Evolutionary conservation across 2,329 filamentous ascomycete species (phyloP).

Genomic region (Trichocomaceae sp.): DNA sequence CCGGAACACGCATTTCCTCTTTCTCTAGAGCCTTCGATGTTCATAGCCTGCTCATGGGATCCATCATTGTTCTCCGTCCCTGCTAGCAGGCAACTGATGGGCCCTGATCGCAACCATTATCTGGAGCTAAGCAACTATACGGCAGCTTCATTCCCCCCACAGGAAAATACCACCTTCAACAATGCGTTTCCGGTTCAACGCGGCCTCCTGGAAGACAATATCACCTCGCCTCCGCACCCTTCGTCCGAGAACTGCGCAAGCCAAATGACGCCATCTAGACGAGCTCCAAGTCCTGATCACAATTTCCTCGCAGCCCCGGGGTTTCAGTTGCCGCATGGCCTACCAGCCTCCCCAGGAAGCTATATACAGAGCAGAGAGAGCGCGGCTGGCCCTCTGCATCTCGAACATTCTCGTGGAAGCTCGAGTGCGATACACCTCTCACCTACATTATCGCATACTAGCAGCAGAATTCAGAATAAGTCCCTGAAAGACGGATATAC

Average conservation of each 20-base stretch:
- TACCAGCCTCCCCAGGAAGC: not conserved
- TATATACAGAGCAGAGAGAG: not conserved
- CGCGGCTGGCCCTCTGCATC: not conserved
- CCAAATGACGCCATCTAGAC: not conserved
- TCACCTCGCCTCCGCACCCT: not conserved
- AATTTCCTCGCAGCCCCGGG: not conserved
- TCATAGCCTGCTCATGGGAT: constrained; percentile 2
- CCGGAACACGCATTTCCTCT: not conserved
- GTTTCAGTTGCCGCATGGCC: not conserved
- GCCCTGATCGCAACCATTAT: not conserved
- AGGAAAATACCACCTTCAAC: not conserved
- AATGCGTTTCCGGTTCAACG: not conserved
- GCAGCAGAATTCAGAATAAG: not conserved
- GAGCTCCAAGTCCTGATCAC: not conserved
- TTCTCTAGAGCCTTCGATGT: constrained; percentile 3
- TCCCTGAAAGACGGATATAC: not conserved
- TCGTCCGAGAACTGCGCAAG: not conserved
- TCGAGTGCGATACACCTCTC: not conserved
- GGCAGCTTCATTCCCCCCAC: not conserved
- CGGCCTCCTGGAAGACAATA: not conserved
- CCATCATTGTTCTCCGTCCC: not conserved
- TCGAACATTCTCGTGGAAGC: not conserved
- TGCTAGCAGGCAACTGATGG: not conserved
- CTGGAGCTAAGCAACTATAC: not conserved
- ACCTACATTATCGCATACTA: not conserved